Evolutionary conservation across 148 eudicot genomes (phyloP).

Genomic region (Amaranthus palmeri): DNA sequence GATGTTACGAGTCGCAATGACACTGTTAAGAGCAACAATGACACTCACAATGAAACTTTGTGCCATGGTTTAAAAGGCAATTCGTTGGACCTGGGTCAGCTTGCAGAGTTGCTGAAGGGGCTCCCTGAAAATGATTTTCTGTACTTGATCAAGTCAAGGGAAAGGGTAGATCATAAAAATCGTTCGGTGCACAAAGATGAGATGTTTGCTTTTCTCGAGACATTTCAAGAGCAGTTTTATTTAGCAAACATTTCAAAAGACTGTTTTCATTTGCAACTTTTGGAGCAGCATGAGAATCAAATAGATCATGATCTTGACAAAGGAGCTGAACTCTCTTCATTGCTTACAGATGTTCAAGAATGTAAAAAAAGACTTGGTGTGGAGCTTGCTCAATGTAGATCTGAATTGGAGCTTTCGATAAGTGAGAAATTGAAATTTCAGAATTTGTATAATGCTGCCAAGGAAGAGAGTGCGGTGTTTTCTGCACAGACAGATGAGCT

Average conservation of each 20-base stretch:
- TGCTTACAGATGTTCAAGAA: constrained; percentile 38
- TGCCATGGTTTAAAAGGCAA: constrained; percentile 29
- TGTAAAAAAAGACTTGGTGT: constrained; percentile 44
- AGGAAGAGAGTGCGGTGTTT: constrained; percentile 38
- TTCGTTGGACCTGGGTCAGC: constrained; percentile 41
- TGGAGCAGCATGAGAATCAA: constrained; percentile 39
- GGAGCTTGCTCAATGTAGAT: constrained; percentile 57
- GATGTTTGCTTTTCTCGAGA: constrained; percentile 31
- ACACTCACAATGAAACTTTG: constrained; percentile 12
- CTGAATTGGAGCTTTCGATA: constrained; percentile 49
- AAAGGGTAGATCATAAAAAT: constrained; percentile 23
- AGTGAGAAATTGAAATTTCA: constrained; percentile 47
- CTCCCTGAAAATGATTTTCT: constrained; percentile 54
- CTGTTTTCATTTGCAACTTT: constrained; percentile 39
- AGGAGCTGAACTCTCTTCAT: constrained; percentile 29
- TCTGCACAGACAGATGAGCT: constrained; percentile 54
- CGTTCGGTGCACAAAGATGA: constrained; percentile 16
- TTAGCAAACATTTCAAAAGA: constrained; percentile 49
- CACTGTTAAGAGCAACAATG: constrained; percentile 15
- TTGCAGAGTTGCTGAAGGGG: constrained; percentile 42
- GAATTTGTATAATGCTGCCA: constrained; percentile 38
- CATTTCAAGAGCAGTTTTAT: constrained; percentile 62
- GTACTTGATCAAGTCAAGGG: constrained; percentile 45
- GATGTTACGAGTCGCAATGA: constrained; percentile 6
- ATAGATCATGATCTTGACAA: constrained; percentile 34